Evolutionary conservation across 192 early-diverging fungal genomes (phyloP).

Genomic region (Rhizophlyctis rosea): DNA sequence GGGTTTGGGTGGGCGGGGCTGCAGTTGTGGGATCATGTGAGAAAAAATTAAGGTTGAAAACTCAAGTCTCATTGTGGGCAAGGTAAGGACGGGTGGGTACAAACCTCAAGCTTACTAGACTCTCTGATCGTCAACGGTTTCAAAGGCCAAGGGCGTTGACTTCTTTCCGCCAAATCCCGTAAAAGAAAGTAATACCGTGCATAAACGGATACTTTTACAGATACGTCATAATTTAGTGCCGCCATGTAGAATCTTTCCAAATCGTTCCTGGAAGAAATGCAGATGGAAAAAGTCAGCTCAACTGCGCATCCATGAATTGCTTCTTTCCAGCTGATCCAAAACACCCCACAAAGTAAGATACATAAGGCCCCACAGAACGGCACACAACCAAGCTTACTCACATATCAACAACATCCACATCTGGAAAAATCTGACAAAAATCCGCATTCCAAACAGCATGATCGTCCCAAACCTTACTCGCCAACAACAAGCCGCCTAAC

Average conservation of each 20-base stretch:
- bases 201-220: constrained; percentile 63
- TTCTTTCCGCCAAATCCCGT: constrained; percentile 43
- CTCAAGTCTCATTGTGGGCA: constrained; percentile 9
- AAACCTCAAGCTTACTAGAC: constrained; percentile 17
- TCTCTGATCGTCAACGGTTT: constrained; percentile 19
- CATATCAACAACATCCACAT: constrained; percentile 63
- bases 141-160: constrained; percentile 22
- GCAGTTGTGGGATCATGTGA: background rate
- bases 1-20: no score
- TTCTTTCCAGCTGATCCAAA: no score
- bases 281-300: no score
- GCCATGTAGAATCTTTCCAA: constrained; percentile 65
- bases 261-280: constrained; percentile 58
- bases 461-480: constrained; percentile 86
- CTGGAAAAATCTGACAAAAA: constrained; percentile 74
- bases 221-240: constrained; percentile 63
- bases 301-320: no score
- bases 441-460: constrained; percentile 82
- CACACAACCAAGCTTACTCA: constrained; percentile 26
- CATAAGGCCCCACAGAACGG: background rate
- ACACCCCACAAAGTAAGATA: background rate
- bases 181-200: constrained; percentile 63
- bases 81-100: background rate
- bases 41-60: background rate
- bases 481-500: constrained; percentile 66